These are phyloP conservation scores for Filosporella fistucella DNA, from an alignment of 495 filamentous ascomycete genomes.

Conservation along the genomic window DNA sequence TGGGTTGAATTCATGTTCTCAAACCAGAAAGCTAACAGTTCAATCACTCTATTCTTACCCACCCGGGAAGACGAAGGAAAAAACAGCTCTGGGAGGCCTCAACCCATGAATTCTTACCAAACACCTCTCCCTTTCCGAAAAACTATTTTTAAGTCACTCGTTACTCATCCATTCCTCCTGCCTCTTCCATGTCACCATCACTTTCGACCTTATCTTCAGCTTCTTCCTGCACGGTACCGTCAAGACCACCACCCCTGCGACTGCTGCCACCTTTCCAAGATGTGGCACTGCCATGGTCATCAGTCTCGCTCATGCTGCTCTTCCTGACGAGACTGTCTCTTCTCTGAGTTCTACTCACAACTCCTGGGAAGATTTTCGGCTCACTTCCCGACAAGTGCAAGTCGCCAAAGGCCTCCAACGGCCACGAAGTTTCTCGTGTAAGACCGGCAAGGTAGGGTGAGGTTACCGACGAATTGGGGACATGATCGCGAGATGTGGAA, in stretches of 20 bases:
- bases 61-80: too few species aligned
- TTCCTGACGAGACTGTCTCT: constrained; percentile 35
- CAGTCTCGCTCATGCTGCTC: constrained; percentile 17
- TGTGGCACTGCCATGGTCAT: constrained; percentile 4
- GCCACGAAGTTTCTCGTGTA: constrained; percentile 16
- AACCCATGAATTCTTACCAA: too few species aligned
- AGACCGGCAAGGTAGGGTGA: constrained; percentile 9
- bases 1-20: too few species aligned
- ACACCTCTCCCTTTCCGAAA: too few species aligned
- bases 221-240: neutral
- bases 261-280: neutral
- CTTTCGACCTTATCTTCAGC: neutral
- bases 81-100: too few species aligned
- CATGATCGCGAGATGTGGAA: constrained; percentile 23
- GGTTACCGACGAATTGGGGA: constrained; percentile 21
- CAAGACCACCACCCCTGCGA: neutral
- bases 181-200: constrained; percentile 15
- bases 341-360: constrained; percentile 56
- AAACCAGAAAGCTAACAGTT: too few species aligned
- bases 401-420: constrained; percentile 23
- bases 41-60: too few species aligned
- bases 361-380: constrained; percentile 68
- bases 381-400: constrained; percentile 50
- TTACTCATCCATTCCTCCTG: constrained; percentile 8
- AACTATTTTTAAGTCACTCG: too few species aligned